phyloP scores from a whole-genome alignment of 495 filamentous ascomycete genomes.

The Pseudotulostoma volvatum region DNA sequence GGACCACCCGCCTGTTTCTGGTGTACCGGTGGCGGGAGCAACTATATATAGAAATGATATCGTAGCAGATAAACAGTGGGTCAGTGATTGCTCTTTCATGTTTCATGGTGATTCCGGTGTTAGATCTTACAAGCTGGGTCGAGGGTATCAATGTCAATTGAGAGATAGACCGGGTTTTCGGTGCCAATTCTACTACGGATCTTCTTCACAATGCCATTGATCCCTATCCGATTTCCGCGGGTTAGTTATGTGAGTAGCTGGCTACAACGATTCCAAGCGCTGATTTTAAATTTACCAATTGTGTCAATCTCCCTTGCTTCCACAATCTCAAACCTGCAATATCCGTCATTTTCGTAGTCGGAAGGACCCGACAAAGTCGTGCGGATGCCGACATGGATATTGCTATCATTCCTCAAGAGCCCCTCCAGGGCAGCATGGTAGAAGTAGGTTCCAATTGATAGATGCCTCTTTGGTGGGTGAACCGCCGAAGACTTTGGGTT shows the following conservation, averaged over 20 bases:
- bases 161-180: constrained; percentile 61
- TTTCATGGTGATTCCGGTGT: not conserved
- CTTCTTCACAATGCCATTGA: constrained; percentile 52
- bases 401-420: constrained; percentile 60
- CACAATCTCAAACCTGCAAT: constrained; percentile 69
- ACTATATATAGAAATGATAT: constrained; percentile 26
- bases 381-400: constrained; percentile 77
- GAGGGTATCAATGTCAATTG: constrained; percentile 76
- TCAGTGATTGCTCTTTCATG: not conserved
- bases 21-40: constrained; percentile 70
- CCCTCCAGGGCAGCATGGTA: constrained; percentile 55
- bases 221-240: constrained; percentile 15
- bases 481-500: constrained; percentile 54
- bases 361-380: constrained; percentile 53
- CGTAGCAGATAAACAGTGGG: not conserved
- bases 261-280: not conserved
- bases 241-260: too few relatives aligned
- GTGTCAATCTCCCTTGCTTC: constrained; percentile 69
- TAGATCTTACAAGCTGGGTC: constrained; percentile 55
- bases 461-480: constrained; percentile 45
- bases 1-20: constrained; percentile 77
- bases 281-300: constrained; percentile 33
- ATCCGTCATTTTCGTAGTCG: constrained; percentile 69
- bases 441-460: constrained; percentile 71
- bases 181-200: constrained; percentile 60